Evolutionary conservation across 78 protist species (phyloP).

Genomic region (Tieghemostelium lacteum): DNA sequence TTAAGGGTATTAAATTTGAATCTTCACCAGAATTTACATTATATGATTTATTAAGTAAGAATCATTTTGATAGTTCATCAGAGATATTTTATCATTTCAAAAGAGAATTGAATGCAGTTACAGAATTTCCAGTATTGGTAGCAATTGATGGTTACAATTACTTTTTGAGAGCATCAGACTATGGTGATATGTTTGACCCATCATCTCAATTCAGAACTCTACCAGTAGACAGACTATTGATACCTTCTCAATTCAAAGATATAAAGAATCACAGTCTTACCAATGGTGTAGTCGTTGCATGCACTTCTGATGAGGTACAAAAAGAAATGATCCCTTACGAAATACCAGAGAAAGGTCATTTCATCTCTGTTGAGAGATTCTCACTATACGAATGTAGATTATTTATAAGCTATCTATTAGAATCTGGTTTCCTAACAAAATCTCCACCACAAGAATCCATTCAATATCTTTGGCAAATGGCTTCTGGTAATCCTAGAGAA

Average conservation of each 20-base stretch:
- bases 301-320: slow-evolving; percentile 14
- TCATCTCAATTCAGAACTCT: slow-evolving; percentile 2
- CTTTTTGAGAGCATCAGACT: slow-evolving; percentile 37
- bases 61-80: slow-evolving; percentile 5
- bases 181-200: slow-evolving; percentile 75
- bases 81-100: slow-evolving; percentile 64
- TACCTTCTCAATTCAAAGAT: slow-evolving; percentile 35
- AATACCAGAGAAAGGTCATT: background rate
- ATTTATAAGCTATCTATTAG: slow-evolving; percentile 28
- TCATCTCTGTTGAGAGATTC: slow-evolving; percentile 2
- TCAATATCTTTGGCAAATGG: slow-evolving; percentile 60
- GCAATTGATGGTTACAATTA: slow-evolving; percentile 58
- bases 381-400: slow-evolving; percentile 48
- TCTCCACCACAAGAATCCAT: slow-evolving; percentile 63
- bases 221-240: slow-evolving; percentile 54
- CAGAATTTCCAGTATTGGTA: slow-evolving; percentile 64
- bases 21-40: slow-evolving; percentile 58
- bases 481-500: slow-evolving; percentile 70
- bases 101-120: slow-evolving; percentile 43
- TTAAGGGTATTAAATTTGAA: slow-evolving; percentile 7
- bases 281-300: slow-evolving; percentile 65
- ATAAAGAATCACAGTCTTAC: slow-evolving; percentile 17
- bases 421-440: background rate
- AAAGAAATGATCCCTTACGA: slow-evolving; percentile 15
- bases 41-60: slow-evolving; percentile 29